Evolutionary conservation across 768 basidiomycete species (phyloP), one percentile per base, ranked within the genome.

Genomic region (Suillus clintonianus): DNA sequence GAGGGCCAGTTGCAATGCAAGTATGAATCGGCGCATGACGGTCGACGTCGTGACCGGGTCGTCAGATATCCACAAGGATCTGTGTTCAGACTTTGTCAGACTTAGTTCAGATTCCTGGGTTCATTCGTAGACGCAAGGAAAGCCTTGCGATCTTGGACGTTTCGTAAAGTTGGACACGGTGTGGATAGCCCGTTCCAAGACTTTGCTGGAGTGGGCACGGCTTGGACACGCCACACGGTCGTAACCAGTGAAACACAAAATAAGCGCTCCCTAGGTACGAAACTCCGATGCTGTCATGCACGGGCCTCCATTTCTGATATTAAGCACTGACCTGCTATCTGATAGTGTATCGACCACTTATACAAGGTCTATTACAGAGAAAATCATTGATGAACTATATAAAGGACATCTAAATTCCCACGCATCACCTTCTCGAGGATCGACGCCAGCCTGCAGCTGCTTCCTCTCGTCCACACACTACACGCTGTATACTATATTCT

Each of bases 61-160:
- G 48, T 48, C 43, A 51, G 54, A 51, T 32, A 43, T 45, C 42
- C 43, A n/a, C 34, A 32, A 62, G 58, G 51, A 30, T 37, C 34
- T 55, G 54, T 39, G 37, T n/a, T 53, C 51, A 53, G 51, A 37
- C 8, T 37, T 39, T 37, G 22, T 27, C 17, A 41, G 57, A 32
- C 62, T 55, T 55, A 53, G 15, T 55, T 60, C 64, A 50, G 54
- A 11, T 45, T 24, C 41, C 4, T 60, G n/a, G 14, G 32, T 10
- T 41, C 67, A 69, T 73, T 64, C 63, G 65, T 17, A 22, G 37
- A 36, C 27, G 14, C 7, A n/a, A 51, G 19, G 47, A 39, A 48
- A 22, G 17, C 27, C 14, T 47, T 61, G 42, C 14, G 51, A 45
- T 53, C n/a, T 60, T 17, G 50, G 50, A 5, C 17, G 48, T 8